Conservation (phyloP, 1,139 yeast species). For the Yamadazyma blattariae region DNA sequence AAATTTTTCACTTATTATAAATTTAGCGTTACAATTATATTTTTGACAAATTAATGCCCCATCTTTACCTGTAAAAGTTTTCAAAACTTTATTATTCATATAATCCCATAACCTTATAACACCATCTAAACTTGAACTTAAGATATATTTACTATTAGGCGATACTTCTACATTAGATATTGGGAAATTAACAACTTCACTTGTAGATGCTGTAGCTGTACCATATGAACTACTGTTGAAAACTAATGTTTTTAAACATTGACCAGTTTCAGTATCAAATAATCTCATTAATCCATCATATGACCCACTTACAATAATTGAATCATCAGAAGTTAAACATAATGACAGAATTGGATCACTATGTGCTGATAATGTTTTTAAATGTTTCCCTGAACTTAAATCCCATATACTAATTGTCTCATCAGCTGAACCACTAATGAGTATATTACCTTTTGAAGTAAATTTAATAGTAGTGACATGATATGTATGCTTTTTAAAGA, state of each 20-base stretch:
- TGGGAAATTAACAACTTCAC: slow-evolving; percentile 54
- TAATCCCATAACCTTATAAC: slow-evolving; percentile 78
- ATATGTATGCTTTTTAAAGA: slow-evolving; percentile 78
- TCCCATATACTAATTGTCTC: slow-evolving; percentile 94
- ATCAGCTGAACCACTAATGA: slow-evolving; percentile 84
- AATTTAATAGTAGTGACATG: slow-evolving; percentile 76
- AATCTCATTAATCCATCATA: slow-evolving; percentile 88
- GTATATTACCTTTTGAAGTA: slow-evolving; percentile 70
- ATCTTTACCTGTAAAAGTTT: slow-evolving; percentile 55
- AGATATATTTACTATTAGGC: slow-evolving; percentile 77
- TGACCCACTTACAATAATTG: slow-evolving; percentile 82
- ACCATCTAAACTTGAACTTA: slow-evolving; percentile 83
- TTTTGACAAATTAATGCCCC: slow-evolving; percentile 39
- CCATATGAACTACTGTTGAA: slow-evolving; percentile 60
- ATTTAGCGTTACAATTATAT: slow-evolving; percentile 48
- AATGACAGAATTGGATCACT: slow-evolving; percentile 84
- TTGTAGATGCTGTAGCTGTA: slow-evolving; percentile 58
- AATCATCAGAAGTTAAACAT: slow-evolving; percentile 73
- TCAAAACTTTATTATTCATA: slow-evolving; percentile 71
- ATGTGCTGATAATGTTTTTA: slow-evolving; percentile 88
- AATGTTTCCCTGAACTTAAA: slow-evolving; percentile 61
- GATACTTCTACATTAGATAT: slow-evolving; percentile 71
- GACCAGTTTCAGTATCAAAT: slow-evolving; percentile 87
- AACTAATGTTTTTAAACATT: slow-evolving; percentile 85
- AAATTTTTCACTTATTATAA: slow-evolving; percentile 27